Evolutionary conservation across 805 yeast genomes (phyloP), one percentile per base, ranked within the genome.

Genomic region (Debaryomyces maramus): DNA sequence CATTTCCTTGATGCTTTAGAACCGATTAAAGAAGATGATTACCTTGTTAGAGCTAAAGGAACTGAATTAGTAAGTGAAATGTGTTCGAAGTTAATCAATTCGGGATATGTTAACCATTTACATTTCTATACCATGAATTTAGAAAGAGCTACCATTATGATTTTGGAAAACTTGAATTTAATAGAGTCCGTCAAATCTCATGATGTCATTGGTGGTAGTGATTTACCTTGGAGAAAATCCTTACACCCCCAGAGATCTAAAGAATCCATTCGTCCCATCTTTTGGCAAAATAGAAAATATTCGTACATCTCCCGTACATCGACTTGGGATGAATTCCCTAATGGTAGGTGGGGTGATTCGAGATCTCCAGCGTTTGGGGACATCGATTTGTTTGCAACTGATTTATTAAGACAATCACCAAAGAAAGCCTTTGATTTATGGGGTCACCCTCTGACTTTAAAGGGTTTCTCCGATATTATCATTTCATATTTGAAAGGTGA

Each of bases 331-430:
- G 99, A 93, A 63, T 93, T 91, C 58, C 99, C 99, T 37, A 93
- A 91, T 63, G 99, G 99, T 45, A 77, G 99, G 68, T 93, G 97
- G 90, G 99, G 99, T 55, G 97, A 93, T 61, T 87, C 97, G 3
- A 75, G 96, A 44, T 93, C 98, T 31, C 99, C 99, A 4, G 98
- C 98, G 2, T 90, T 85, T 65, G 96, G 96, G 54, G 95, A 87
- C 48, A 74, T 89, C 42, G 96, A 88, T 59, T 73, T 85, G 38
- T 83, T 82, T 51, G 93, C 91, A 15, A 78, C 88, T 24, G 81
- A 84, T 18, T 70, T 89, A 55, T 78, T 90, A 52, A 79, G 96
- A 62, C 96, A 88, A 61, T 79, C 90, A 2, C 82, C 88, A 3
- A 81, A 83, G 46, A 83, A 81, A 60, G 89, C 95, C 1, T 66